Conservation (phyloP, 805 yeast species). For the Citeromyces matritensis region DNA sequence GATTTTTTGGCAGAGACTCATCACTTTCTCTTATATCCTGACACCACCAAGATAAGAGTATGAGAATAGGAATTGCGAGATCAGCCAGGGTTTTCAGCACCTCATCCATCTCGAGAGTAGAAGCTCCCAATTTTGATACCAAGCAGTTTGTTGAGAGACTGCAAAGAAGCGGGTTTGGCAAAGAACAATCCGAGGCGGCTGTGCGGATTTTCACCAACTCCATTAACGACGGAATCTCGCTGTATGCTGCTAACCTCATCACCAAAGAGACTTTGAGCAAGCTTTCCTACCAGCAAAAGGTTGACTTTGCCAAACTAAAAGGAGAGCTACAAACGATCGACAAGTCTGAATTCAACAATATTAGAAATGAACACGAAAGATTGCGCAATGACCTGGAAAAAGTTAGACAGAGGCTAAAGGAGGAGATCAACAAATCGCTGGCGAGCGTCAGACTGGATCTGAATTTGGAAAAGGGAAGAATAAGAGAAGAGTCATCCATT, state of each 20-base stretch:
- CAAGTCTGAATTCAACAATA: constrained; percentile 65
- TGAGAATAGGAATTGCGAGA: too few relatives aligned
- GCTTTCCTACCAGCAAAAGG: constrained; percentile 88
- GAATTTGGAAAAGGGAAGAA: constrained; percentile 88
- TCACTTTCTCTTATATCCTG: too few relatives aligned
- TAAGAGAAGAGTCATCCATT: constrained; percentile 83
- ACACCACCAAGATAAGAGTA: too few relatives aligned
- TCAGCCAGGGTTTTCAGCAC: too few relatives aligned
- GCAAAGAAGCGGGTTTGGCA: constrained; percentile 55
- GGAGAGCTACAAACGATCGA: constrained; percentile 87
- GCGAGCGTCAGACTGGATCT: constrained; percentile 86
- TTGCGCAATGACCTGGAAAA: constrained; percentile 76
- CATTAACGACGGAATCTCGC: constrained; percentile 64
- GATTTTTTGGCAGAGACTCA: too few relatives aligned
- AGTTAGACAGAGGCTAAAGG: constrained; percentile 69
- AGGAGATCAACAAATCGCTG: constrained; percentile 80
- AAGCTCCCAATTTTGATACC: constrained; percentile 43
- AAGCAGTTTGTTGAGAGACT: constrained; percentile 55
- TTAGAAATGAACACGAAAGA: constrained; percentile 79
- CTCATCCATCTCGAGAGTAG: too few relatives aligned
- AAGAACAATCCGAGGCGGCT: constrained; percentile 68
- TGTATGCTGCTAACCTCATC: constrained; percentile 67
- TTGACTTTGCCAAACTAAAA: constrained; percentile 87
- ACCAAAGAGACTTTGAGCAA: constrained; percentile 72
- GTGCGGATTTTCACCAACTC: constrained; percentile 61